Percentiles rank a stretch among this genome's conserved stretches.
These are phyloP conservation scores for Aspergillus sp. DNA, from an alignment of 2,329 filamentous ascomycete species.

Conservation along the genomic window DNA sequence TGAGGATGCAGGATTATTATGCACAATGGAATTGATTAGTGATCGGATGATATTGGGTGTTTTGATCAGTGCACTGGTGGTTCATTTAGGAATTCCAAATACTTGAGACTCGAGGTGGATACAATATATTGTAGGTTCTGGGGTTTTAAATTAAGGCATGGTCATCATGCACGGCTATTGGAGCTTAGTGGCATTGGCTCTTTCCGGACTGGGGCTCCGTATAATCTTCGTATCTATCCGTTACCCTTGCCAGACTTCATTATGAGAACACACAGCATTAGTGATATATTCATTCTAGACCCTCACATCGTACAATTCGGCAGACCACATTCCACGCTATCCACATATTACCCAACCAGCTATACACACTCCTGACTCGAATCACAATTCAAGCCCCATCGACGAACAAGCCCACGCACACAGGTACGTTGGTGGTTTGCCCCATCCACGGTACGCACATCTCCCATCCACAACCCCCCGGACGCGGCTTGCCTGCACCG, in stretches of 20 bases:
- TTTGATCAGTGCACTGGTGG: neutral
- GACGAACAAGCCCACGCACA: no score
- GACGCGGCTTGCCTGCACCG: neutral
- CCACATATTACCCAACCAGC: neutral
- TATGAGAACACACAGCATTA: neutral
- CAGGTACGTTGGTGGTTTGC: neutral
- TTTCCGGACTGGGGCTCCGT: neutral
- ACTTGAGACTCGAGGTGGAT: neutral
- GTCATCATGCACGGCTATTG: neutral
- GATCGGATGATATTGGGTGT: neutral
- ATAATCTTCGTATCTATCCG: neutral
- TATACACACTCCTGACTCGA: neutral
- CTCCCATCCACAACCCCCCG: neutral
- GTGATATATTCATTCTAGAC: neutral
- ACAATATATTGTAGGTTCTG: neutral
- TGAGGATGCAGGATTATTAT: neutral
- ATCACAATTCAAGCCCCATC: neutral
- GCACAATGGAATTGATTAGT: neutral
- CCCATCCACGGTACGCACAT: neutral
- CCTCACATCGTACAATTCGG: neutral
- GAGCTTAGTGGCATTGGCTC: neutral
- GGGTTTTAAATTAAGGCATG: neutral
- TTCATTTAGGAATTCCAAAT: constrained; percentile 6
- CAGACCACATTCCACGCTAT: neutral
- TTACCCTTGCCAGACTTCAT: neutral